Base-by-base conservation (phyloP, 2,329 filamentous ascomycete genomes). In the Xylaria sp. region DNA sequence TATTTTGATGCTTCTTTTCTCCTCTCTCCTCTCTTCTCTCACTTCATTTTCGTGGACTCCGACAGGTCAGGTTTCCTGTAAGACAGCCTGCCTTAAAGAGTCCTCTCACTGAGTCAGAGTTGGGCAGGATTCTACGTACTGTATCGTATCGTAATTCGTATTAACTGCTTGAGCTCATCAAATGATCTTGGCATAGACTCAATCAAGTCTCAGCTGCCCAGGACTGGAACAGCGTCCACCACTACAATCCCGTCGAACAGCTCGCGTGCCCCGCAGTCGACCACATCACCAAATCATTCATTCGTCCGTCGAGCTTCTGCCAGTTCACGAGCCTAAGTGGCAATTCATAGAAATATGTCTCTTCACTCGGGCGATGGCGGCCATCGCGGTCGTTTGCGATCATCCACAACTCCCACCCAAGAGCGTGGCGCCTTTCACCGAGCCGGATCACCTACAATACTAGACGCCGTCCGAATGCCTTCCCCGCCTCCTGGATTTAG, bases 371-470 rank as follows among this genome's bases (percentile, higher is more conserved):
- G 78, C 54, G 75, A 77, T 51, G 67, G 67, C 53, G 69, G 71
- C 44, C 74, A 74, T 42, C 75, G 76, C 49, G 76, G 72, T 44
- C 78, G 79, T 48, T 78, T 79, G 47, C 74, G 75, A 48, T 83
- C 81, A 0, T 74, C 71, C 43, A 73, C 68, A 65, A 76, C 71
- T 67, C 66, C 67, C 6, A 66, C 68, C 57, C 63, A 67, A 52
- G 65, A 74, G 60, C 71, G 67, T 44, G 71, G 72, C 47, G 72
- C 69, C 62, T 69, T 70, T 40, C 67, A 66, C 39, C 72, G 71
- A 9, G 63, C 57, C 18, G 54, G 62, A 18, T 67, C 66, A 16
- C 68, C 72, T 20, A 65, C 66, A 16, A 65, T 70, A 48, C 67
- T 75, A 44, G 76, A 79, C 39, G 69, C 74, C 20, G 78, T 71